phyloP scores from a whole-genome alignment of 2,329 filamentous ascomycete genomes.

The Clarireedia hainanense region DNA sequence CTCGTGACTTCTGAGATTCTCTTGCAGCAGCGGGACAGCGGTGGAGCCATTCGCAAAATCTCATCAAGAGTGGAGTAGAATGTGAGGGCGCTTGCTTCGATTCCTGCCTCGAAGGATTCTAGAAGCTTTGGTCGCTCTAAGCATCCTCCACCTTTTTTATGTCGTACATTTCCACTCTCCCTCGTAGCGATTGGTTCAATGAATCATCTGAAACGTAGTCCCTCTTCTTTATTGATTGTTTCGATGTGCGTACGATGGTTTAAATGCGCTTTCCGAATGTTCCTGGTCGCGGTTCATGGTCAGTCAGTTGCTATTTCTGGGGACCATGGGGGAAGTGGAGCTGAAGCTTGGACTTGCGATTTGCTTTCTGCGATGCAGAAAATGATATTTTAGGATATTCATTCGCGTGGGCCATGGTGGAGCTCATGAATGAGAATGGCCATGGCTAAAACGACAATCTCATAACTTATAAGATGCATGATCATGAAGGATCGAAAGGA shows the following conservation, averaged over 20 bases:
- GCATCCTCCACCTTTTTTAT: neutral
- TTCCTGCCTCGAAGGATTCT: neutral
- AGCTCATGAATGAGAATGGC: neutral
- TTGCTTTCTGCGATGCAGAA: neutral
- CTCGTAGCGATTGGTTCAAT: neutral
- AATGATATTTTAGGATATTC: neutral
- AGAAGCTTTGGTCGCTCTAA: neutral
- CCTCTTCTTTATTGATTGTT: neutral
- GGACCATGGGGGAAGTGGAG: neutral
- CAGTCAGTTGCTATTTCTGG: neutral
- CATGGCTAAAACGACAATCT: too few species aligned
- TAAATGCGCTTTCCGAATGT: neutral
- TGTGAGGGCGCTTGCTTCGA: neutral
- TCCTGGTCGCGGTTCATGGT: neutral
- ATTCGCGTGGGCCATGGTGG: neutral
- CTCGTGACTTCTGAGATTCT: too few species aligned
- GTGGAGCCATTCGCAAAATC: too few species aligned
- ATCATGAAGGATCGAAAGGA: too few species aligned
- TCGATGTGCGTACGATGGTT: neutral
- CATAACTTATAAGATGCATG: too few species aligned
- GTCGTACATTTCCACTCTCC: too few species aligned
- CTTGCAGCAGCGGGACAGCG: too few species aligned
- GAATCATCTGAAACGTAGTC: neutral
- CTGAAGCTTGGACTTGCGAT: neutral
- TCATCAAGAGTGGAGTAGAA: too few species aligned